Base-by-base conservation (phyloP, 1,284 basidiomycete genomes). In the Tilletia indica region DNA sequence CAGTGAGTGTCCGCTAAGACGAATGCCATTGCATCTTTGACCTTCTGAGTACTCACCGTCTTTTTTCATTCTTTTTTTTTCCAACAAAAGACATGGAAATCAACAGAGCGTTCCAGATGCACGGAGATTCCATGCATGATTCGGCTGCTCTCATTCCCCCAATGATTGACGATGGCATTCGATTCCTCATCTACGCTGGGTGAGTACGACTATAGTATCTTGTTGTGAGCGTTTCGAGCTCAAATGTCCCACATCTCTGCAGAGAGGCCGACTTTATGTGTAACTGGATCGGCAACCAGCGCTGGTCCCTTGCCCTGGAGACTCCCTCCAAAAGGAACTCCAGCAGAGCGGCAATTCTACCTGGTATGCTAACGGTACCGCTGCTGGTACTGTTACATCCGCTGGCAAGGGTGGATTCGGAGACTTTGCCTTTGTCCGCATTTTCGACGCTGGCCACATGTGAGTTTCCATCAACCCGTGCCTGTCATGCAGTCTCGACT, bases 91-190 rank as follows among this genome's bases (percentile, higher is more conserved):
- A 80, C 80, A 85, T 81, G 78, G 74, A 79, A 67, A 87, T 92
- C 74, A 91, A 91, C 85, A 87, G 88, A 78, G 89, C 87, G 47
- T 92, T 92, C 87, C 85, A 89, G 74, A 84, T 89, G 77, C 89
- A 91, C 77, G 92, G 92, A 34, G 92, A 94, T 80, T 89, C 89
- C 14, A 90, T 90, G 88, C 91, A 91, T 84, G 90, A 94, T 85
- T 89, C 89, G 61, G 91, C 91, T 5, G 85, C 85, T 21, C 87
- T 94, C 5, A 87, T 96, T 12, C 90, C 91, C 16, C 89, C 90
- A 61, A 86, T 96, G 8, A 87, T 95, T 70, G 88, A 92, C 71
- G 88, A 89, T 72, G 92, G 91, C 56, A 87, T 94, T 68, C 86
- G 92, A 71, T 86, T 95, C 47, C 86, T 94, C 51, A 90, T 93